Evolutionary conservation across 805 yeast species (phyloP).

Genomic region (Metschnikowia matae): DNA sequence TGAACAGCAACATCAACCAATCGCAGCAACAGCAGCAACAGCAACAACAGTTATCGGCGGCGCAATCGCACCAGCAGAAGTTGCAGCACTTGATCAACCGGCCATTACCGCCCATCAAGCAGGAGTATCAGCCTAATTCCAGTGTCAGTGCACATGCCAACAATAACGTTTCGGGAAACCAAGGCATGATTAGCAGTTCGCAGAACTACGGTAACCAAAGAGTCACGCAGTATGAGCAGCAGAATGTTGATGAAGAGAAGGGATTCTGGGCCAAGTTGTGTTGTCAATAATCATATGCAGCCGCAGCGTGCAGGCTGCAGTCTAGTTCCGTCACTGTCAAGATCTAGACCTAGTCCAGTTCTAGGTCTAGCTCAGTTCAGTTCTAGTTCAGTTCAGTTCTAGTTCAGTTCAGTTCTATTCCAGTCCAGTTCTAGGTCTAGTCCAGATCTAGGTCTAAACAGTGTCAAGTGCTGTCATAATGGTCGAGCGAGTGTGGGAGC

Average conservation of each 20-base stretch:
- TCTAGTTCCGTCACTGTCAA: too few relatives aligned
- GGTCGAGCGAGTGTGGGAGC: neutral
- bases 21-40: conserved; percentile 21
- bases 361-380: too few relatives aligned
- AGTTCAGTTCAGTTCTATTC: too few relatives aligned
- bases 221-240: conserved; percentile 36
- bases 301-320: too few relatives aligned
- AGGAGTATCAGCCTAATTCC: conserved; percentile 28
- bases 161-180: conserved; percentile 22
- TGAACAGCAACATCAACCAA: conserved; percentile 21
- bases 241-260: conserved; percentile 31
- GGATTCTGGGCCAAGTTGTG: conserved; percentile 43
- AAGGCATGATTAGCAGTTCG: conserved; percentile 21
- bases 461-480: neutral
- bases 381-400: too few relatives aligned
- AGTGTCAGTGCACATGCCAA: conserved; percentile 14
- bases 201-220: conserved; percentile 23
- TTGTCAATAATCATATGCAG: conserved; percentile 27
- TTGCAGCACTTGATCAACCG: conserved; percentile 46
- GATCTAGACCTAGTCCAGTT: too few relatives aligned
- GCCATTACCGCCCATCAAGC: conserved; percentile 46
- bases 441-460: too few relatives aligned
- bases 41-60: conserved; percentile 33
- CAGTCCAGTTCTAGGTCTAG: too few relatives aligned
- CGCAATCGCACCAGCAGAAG: conserved; percentile 46